These are phyloP conservation scores for Dioscorea cayenensis DNA, from an alignment of 116 monocot genomes.

Conservation along the genomic window DNA sequence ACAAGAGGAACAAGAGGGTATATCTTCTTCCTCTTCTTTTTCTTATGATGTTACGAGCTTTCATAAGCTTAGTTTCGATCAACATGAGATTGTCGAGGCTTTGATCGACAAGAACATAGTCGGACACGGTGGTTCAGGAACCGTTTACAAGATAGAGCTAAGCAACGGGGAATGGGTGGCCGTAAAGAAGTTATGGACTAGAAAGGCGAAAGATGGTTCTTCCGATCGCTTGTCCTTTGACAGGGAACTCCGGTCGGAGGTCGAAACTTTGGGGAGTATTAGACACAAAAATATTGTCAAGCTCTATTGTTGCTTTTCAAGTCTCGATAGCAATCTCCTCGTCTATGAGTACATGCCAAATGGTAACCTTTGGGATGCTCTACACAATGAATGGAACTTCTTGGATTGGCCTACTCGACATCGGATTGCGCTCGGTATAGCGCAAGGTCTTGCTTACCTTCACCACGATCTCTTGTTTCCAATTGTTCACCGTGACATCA, in stretches of 20 bases:
- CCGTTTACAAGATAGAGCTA: conserved; percentile 80
- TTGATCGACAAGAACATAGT: conserved; percentile 89
- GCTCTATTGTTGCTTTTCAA: conserved; percentile 89
- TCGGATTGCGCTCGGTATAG: conserved; percentile 62
- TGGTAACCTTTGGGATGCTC: conserved; percentile 89
- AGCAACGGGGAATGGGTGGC: conserved; percentile 79
- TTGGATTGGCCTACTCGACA: conserved; percentile 76
- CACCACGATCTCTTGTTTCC: conserved; percentile 82
- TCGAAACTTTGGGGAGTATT: conserved; percentile 84
- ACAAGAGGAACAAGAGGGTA: conserved; percentile 43
- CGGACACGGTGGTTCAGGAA: conserved; percentile 85
- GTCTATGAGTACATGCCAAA: conserved; percentile 98
- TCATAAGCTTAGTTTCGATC: conserved; percentile 88
- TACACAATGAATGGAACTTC: conserved; percentile 48
- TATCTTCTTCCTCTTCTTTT: conserved; percentile 36
- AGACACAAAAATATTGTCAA: conserved; percentile 98
- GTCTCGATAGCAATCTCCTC: conserved; percentile 63
- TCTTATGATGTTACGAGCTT: conserved; percentile 86
- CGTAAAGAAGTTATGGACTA: conserved; percentile 69
- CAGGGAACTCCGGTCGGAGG: conserved; percentile 71
- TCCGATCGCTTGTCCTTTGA: conserved; percentile 21
- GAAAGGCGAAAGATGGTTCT: conserved; percentile 27
- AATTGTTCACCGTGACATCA: conserved; percentile 89
- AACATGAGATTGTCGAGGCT: conserved; percentile 81
- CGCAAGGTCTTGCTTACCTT: conserved; percentile 81